phyloP scores from a whole-genome alignment of 495 filamentous ascomycete species.

The Alectoria sarmentosa region DNA sequence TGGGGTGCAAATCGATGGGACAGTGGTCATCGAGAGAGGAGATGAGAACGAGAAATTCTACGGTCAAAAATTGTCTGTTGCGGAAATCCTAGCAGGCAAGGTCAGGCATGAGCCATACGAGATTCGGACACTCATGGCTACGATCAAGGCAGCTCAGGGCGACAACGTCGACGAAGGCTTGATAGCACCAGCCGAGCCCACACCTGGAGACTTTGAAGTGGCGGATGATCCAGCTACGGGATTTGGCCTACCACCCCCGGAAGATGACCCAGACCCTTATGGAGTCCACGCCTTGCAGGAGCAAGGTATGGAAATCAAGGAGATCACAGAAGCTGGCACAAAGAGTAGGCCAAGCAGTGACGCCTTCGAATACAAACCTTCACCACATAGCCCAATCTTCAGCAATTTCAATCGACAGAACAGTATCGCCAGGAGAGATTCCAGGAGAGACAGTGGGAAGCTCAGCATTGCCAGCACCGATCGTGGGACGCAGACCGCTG shows the following conservation, averaged over 20 bases:
- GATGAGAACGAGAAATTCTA: constrained; percentile 92
- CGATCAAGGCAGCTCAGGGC: constrained; percentile 80
- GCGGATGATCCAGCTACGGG: constrained; percentile 34
- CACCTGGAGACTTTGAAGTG: constrained; percentile 67
- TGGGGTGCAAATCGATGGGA: constrained; percentile 75
- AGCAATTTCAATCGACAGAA: constrained; percentile 53
- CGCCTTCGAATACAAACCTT: constrained; percentile 73
- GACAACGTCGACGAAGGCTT: constrained; percentile 60
- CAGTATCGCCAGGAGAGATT: constrained; percentile 41
- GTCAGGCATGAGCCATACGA: constrained; percentile 58
- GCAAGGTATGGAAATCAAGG: constrained; percentile 72
- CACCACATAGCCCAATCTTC: constrained; percentile 69
- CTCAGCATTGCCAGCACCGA: constrained; percentile 52
- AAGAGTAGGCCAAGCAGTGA: constrained; percentile 59
- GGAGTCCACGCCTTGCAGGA: constrained; percentile 80
- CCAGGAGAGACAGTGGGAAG: constrained; percentile 51
- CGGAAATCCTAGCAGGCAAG: constrained; percentile 77
- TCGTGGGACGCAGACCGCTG: constrained; percentile 53
- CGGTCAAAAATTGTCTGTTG: constrained; percentile 60
- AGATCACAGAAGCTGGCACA: constrained; percentile 60
- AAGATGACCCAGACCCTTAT: constrained; percentile 80
- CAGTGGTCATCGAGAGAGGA: constrained; percentile 71
- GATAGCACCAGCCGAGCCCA: constrained; percentile 50
- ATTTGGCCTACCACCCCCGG: constrained; percentile 69
- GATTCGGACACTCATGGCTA: constrained; percentile 61